These are phyloP conservation scores for Claviceps monticola DNA, from an alignment of 2,329 filamentous ascomycete genomes.

Conservation along the genomic window DNA sequence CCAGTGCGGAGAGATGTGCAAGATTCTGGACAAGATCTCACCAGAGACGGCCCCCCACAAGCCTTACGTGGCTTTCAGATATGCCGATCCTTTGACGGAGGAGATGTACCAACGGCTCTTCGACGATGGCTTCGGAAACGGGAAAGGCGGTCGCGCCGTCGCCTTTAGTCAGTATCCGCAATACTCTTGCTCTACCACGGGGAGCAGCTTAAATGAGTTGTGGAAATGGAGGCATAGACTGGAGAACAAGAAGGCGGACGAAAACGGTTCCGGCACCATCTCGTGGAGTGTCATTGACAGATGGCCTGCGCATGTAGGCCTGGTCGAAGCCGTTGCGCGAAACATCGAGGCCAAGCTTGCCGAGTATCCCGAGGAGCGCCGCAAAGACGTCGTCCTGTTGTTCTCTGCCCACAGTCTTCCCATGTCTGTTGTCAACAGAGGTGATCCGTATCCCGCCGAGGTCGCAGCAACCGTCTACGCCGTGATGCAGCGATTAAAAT, in stretches of 20 bases:
- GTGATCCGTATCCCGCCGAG: slow-evolving; percentile 89
- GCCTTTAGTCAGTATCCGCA: slow-evolving; percentile 98
- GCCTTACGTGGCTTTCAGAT: slow-evolving; percentile 94
- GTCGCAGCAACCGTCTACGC: slow-evolving; percentile 92
- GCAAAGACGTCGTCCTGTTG: slow-evolving; percentile 70
- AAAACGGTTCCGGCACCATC: slow-evolving; percentile 52
- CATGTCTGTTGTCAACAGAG: slow-evolving; percentile 93
- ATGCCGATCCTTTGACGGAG: slow-evolving; percentile 85
- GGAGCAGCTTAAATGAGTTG: slow-evolving; percentile 87
- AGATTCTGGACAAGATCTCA: slow-evolving; percentile 78
- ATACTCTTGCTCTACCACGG: slow-evolving; percentile 95
- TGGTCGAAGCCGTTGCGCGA: slow-evolving; percentile 82
- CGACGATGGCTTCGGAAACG: slow-evolving; percentile 78
- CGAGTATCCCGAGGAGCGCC: slow-evolving; percentile 69
- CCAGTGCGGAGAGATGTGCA: slow-evolving; percentile 92
- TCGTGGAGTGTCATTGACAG: slow-evolving; percentile 96
- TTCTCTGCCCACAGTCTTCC: slow-evolving; percentile 94
- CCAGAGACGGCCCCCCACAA: slow-evolving; percentile 93
- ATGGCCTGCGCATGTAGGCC: slow-evolving; percentile 82
- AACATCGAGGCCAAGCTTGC: slow-evolving; percentile 79
- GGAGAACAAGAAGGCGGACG: slow-evolving; percentile 56
- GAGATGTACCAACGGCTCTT: slow-evolving; percentile 78
- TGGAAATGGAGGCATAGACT: slow-evolving; percentile 93
- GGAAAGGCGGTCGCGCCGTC: slow-evolving; percentile 82
- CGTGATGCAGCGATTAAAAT: slow-evolving; percentile 83